Percentiles rank a stretch among this genome's conserved stretches.
Evolutionary conservation across 257 asterid species (phyloP).

Genomic region (Fraxinus americana): DNA sequence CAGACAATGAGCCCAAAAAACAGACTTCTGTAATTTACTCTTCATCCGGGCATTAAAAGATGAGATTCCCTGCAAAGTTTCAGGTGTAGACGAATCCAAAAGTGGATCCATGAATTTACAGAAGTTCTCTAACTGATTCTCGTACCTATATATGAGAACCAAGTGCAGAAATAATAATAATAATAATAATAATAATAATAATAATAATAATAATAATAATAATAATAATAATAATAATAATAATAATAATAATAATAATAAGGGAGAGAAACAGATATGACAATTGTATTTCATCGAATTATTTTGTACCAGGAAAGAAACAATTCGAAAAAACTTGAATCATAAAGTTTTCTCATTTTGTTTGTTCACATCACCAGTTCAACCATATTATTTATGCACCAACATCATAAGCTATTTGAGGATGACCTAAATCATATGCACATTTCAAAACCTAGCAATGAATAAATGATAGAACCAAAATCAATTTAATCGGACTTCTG

Average conservation of each 20-base stretch:
- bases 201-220: too few species aligned
- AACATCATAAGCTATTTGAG: slow-evolving; percentile 6
- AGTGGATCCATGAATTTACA: slow-evolving; percentile 87
- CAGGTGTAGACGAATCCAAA: slow-evolving; percentile 83
- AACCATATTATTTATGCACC: slow-evolving; percentile 10
- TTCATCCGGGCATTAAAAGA: slow-evolving; percentile 66
- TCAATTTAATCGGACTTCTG: not conserved
- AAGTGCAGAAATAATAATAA: too few species aligned
- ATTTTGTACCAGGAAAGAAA: slow-evolving; percentile 8
- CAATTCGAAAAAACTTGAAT: slow-evolving; percentile 1
- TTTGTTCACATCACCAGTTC: slow-evolving; percentile 5
- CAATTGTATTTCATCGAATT: not conserved
- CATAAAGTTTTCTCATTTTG: not conserved
- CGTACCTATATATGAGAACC: slow-evolving; percentile 53
- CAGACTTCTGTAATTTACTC: slow-evolving; percentile 62
- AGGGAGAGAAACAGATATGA: slow-evolving; percentile 1
- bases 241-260: too few species aligned
- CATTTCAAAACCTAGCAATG: slow-evolving; percentile 7
- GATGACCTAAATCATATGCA: not conserved
- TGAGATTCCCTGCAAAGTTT: slow-evolving; percentile 49
- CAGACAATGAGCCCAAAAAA: slow-evolving; percentile 76
- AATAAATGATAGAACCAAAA: not conserved
- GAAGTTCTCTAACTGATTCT: slow-evolving; percentile 69
- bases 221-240: too few species aligned
- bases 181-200: too few species aligned